Conservation (phyloP, 2,329 filamentous ascomycete genomes). For the Aspergillus spinulosporus region DNA sequence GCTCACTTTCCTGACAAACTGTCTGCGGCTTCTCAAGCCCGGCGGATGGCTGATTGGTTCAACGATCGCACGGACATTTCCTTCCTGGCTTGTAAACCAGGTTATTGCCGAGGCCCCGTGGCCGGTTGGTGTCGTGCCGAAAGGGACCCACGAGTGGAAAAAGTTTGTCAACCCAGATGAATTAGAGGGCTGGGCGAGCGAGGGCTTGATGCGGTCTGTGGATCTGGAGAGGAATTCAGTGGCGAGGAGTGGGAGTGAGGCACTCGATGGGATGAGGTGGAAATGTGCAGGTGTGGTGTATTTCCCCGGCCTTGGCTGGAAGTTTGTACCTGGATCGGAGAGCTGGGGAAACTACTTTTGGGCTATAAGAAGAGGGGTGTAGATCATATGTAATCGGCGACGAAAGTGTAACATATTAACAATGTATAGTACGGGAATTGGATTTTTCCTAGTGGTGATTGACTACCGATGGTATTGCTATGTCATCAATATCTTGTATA, state of each 20-base stretch:
- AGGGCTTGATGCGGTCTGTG: slow-evolving; percentile 53
- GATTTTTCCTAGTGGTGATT: neutral
- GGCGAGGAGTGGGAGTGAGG: slow-evolving; percentile 26
- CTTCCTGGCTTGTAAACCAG: slow-evolving; percentile 89
- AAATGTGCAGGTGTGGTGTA: slow-evolving; percentile 80
- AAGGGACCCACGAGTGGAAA: slow-evolving; percentile 91
- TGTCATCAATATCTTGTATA: neutral
- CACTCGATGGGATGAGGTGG: slow-evolving; percentile 53
- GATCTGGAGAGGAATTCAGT: slow-evolving; percentile 24
- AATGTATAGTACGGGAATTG: neutral
- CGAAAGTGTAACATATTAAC: neutral
- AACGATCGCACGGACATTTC: slow-evolving; percentile 87
- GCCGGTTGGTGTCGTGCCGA: slow-evolving; percentile 73
- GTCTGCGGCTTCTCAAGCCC: slow-evolving; percentile 68
- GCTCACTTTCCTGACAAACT: slow-evolving; percentile 60
- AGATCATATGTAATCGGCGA: neutral
- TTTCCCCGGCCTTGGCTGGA: slow-evolving; percentile 88
- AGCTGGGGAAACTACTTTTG: slow-evolving; percentile 96
- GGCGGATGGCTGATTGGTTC: slow-evolving; percentile 92
- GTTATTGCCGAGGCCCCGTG: slow-evolving; percentile 81
- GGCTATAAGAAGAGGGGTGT: slow-evolving; percentile 63
- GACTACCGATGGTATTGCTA: neutral
- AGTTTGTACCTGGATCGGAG: slow-evolving; percentile 76
- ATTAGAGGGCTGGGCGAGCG: slow-evolving; percentile 45
- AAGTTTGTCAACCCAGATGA: slow-evolving; percentile 93